These are phyloP conservation scores for Rhododendron henanense DNA, from an alignment of 148 eudicot genomes.

Conservation along the genomic window DNA sequence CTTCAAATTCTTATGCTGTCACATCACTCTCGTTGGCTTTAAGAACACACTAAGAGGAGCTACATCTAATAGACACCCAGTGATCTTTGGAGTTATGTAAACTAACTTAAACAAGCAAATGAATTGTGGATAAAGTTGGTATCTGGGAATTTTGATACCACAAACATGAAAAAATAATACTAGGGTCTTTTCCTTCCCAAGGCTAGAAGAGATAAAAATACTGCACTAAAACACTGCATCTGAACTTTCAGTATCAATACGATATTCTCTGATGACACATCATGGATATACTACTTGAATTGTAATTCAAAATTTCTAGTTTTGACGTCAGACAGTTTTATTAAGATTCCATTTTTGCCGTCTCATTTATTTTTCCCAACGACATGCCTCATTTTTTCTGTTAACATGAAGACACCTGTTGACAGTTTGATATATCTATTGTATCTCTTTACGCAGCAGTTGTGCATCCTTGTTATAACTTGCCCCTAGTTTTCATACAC, in stretches of 20 bases:
- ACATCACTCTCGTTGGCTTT: background rate
- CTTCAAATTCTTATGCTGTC: background rate
- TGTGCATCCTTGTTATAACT: background rate
- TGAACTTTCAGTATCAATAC: background rate
- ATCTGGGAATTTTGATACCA: too few relatives aligned
- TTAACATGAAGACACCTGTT: background rate
- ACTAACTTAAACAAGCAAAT: too few relatives aligned
- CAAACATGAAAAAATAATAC: too few relatives aligned
- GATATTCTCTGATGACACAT: background rate
- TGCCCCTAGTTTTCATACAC: background rate
- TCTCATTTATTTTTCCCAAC: background rate
- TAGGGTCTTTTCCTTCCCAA: background rate
- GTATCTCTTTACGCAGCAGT: too few relatives aligned
- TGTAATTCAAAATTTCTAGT: background rate
- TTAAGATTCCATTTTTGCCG: background rate
- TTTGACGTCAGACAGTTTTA: background rate
- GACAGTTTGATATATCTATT: background rate
- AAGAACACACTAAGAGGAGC: background rate
- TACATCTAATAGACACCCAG: too few relatives aligned
- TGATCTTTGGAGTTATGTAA: too few relatives aligned
- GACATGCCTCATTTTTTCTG: background rate
- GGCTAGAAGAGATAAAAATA: background rate
- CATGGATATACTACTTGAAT: background rate
- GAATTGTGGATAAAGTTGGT: too few relatives aligned
- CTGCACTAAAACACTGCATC: background rate